phyloP scores from a whole-genome alignment of 2,329 filamentous ascomycete genomes.

The Ophiostoma sp. region DNA sequence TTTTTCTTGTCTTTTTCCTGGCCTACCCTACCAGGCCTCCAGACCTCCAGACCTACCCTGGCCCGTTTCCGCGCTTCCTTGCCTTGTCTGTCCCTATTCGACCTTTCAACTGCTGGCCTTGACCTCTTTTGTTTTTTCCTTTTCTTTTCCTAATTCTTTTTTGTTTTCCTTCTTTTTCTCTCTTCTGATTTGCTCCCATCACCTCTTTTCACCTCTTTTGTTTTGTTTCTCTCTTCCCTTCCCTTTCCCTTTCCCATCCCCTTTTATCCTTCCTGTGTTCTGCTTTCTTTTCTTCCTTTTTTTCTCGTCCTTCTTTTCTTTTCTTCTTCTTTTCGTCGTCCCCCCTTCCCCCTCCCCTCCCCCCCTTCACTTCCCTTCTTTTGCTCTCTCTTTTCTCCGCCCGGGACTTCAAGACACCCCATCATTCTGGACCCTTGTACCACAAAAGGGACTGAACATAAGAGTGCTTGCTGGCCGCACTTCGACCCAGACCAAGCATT shows the following conservation, averaged over 20 bases:
- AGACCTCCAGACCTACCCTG: not conserved
- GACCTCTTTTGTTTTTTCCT: not conserved
- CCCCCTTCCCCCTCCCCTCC: not conserved
- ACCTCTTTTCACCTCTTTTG: not conserved
- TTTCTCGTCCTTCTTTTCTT: not conserved
- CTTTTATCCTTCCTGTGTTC: not conserved
- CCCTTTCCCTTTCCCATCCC: not conserved
- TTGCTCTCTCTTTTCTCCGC: slow-evolving; percentile 3
- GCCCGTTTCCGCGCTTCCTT: not conserved
- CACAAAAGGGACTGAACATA: slow-evolving; percentile 9
- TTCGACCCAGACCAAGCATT: slow-evolving; percentile 1
- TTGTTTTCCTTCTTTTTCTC: not conserved
- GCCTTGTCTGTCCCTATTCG: not conserved
- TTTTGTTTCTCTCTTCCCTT: slow-evolving; percentile 10
- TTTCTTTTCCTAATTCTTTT: slow-evolving; percentile 11
- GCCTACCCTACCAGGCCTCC: not conserved
- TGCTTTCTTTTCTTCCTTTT: not conserved
- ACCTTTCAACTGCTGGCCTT: not conserved
- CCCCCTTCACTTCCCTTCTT: not conserved
- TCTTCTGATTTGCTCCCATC: slow-evolving; percentile 6
- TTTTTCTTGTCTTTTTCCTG: not conserved
- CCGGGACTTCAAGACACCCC: slow-evolving; percentile 19
- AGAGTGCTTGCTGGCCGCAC: slow-evolving; percentile 7
- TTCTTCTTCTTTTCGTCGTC: slow-evolving; percentile 8
- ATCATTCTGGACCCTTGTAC: slow-evolving; percentile 18